Conservation (phyloP, 192 early-diverging fungal species). For the Entomortierella parvispora region DNA sequence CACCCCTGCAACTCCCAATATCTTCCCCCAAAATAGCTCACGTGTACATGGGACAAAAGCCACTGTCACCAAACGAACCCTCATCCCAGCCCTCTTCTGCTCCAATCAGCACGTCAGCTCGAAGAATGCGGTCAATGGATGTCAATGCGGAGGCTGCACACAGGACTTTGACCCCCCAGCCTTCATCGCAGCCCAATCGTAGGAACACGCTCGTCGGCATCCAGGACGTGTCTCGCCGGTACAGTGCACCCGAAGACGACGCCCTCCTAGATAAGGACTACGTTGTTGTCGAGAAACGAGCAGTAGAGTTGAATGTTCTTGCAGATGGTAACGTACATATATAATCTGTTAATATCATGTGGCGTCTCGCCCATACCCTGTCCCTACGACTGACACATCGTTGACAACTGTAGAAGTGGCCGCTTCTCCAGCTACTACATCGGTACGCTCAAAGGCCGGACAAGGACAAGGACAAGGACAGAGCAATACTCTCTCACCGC, state of each 20-base stretch:
- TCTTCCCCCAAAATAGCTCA: constrained; percentile 30
- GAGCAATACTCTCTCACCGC: constrained; percentile 36
- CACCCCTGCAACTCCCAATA: constrained; percentile 36
- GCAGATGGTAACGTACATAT: constrained; percentile 67
- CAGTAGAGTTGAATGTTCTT: constrained; percentile 78
- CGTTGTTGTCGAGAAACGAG: constrained; percentile 77
- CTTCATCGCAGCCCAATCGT: constrained; percentile 38
- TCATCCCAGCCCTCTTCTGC: constrained; percentile 10
- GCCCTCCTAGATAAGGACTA: constrained; percentile 73
- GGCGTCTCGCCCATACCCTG: neutral
- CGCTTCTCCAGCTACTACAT: constrained; percentile 24
- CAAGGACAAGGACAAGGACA: constrained; percentile 2
- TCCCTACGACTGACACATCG: neutral
- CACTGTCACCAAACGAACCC: constrained; percentile 16
- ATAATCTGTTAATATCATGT: neutral
- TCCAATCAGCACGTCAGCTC: constrained; percentile 19
- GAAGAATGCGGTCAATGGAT: constrained; percentile 25
- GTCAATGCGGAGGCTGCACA: constrained; percentile 4
- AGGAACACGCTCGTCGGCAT: constrained; percentile 33
- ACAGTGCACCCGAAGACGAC: constrained; percentile 60
- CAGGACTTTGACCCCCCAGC: constrained; percentile 21
- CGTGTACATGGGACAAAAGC: constrained; percentile 4
- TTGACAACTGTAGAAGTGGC: constrained; percentile 47
- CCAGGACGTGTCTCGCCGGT: constrained; percentile 32
- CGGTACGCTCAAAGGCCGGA: constrained; percentile 13